phyloP scores from a whole-genome alignment of 345 rosid genomes.

The Hibiscus mutabilis region DNA sequence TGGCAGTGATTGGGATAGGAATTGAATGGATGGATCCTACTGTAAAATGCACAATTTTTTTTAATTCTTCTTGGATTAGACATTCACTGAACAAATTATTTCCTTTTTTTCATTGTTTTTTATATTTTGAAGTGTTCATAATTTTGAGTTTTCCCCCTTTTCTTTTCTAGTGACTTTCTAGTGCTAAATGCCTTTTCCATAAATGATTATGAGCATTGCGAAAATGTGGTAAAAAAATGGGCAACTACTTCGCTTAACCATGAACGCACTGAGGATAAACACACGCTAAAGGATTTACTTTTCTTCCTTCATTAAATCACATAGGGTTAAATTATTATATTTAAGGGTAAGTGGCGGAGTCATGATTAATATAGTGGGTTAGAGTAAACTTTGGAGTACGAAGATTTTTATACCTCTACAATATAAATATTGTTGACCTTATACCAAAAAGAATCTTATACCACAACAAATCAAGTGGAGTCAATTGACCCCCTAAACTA shows the following conservation, averaged over 20 bases:
- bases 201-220: constrained; percentile 51
- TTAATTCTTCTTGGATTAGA: constrained; percentile 46
- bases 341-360: too few species aligned
- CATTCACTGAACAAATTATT: constrained; percentile 6
- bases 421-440: too few species aligned
- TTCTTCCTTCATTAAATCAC: constrained; percentile 95
- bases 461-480: too few species aligned
- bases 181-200: constrained; percentile 40
- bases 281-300: constrained; percentile 61
- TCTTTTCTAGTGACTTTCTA: neutral
- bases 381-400: too few species aligned
- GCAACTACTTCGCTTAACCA: constrained; percentile 47
- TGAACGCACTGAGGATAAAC: constrained; percentile 46
- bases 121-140: neutral
- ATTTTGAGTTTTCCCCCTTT: neutral
- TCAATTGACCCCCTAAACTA: too few species aligned
- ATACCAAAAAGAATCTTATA: too few species aligned
- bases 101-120: neutral
- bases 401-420: too few species aligned
- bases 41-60: constrained; percentile 31
- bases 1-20: constrained; percentile 33
- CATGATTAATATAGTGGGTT: too few species aligned
- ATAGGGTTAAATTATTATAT: too few species aligned
- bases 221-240: constrained; percentile 63
- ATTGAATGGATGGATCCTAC: constrained; percentile 37